Percentiles rank a stretch among this genome's conserved stretches.
phyloP scores from a whole-genome alignment of 2,329 filamentous ascomycete genomes.

The Phaeomoniella chlamydospora region DNA sequence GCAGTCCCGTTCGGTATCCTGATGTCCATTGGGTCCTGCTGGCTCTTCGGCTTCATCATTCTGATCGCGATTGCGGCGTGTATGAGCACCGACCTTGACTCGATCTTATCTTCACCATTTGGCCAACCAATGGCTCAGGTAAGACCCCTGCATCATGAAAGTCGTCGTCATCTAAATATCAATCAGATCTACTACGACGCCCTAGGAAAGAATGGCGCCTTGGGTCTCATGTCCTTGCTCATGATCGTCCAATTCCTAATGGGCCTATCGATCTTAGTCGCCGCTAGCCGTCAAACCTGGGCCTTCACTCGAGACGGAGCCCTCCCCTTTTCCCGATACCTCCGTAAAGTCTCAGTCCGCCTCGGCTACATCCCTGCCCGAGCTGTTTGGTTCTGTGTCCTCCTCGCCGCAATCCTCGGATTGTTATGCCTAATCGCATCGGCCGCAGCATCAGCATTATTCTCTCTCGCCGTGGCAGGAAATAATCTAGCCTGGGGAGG shows the following conservation, averaged over 20 bases:
- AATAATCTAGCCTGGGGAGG: conserved; percentile 47
- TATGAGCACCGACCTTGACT: conserved; percentile 37
- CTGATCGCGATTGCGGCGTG: conserved; percentile 43
- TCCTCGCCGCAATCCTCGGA: conserved; percentile 37
- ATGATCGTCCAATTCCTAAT: conserved; percentile 50
- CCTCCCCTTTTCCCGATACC: conserved; percentile 43
- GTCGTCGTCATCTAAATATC: too few relatives aligned
- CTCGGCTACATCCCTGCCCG: conserved; percentile 45
- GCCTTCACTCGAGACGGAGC: conserved; percentile 49
- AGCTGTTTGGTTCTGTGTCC: conserved; percentile 38
- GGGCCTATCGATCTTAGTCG: conserved; percentile 34
- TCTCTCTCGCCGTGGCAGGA: conserved; percentile 44
- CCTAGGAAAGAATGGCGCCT: conserved; percentile 41
- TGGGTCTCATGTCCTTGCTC: conserved; percentile 43
- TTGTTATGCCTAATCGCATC: conserved; percentile 43
- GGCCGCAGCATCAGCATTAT: conserved; percentile 43
- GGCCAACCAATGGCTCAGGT: conserved; percentile 42
- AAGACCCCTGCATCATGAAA: conserved; percentile 15
- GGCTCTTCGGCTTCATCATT: conserved; percentile 43
- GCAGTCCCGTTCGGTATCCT: conserved; percentile 47
- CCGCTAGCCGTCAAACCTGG: conserved; percentile 47
- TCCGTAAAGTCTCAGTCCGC: conserved; percentile 38
- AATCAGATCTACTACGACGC: conserved; percentile 46
- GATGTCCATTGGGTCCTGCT: conserved; percentile 40
- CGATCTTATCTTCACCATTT: conserved; percentile 32